These are phyloP conservation scores for Vaccinium vitisidaea DNA, from an alignment of 148 eudicot species.

Conservation along the genomic window DNA sequence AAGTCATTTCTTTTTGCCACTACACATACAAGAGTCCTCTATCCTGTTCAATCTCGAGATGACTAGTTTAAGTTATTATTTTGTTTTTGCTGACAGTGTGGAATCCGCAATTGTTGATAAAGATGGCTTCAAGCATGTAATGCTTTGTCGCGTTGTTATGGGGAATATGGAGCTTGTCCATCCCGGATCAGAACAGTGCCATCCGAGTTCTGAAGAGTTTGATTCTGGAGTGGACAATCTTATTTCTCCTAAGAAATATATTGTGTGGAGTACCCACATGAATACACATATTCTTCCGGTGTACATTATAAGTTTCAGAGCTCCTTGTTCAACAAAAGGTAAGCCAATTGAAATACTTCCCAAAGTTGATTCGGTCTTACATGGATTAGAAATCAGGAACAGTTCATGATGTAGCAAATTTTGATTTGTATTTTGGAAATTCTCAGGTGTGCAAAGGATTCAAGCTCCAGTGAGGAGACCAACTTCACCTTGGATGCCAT, in stretches of 20 bases:
- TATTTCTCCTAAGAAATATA: constrained; percentile 41
- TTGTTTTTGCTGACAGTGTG: constrained; percentile 37
- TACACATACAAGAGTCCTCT: background rate
- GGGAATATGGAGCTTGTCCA: constrained; percentile 42
- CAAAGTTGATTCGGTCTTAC: background rate
- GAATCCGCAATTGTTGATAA: constrained; percentile 42
- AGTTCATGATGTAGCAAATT: background rate
- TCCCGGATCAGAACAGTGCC: constrained; percentile 41
- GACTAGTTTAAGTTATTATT: background rate
- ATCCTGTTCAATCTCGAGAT: background rate
- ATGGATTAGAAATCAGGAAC: background rate
- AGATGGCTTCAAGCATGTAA: constrained; percentile 55
- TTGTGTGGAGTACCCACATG: constrained; percentile 57
- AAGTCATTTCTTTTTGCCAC: background rate
- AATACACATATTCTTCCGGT: constrained; percentile 78
- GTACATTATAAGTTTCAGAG: constrained; percentile 53
- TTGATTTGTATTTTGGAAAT: background rate
- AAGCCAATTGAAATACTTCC: constrained; percentile 1
- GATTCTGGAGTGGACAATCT: constrained; percentile 55
- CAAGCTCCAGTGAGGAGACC: constrained; percentile 30
- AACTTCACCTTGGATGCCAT: constrained; percentile 68
- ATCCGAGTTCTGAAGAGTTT: constrained; percentile 45
- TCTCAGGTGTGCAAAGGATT: constrained; percentile 19
- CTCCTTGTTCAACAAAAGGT: constrained; percentile 32
- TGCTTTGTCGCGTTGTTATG: constrained; percentile 66